These are phyloP conservation scores for Boletus rufocinnamomeus DNA, from an alignment of 768 basidiomycete genomes.

Conservation along the genomic window DNA sequence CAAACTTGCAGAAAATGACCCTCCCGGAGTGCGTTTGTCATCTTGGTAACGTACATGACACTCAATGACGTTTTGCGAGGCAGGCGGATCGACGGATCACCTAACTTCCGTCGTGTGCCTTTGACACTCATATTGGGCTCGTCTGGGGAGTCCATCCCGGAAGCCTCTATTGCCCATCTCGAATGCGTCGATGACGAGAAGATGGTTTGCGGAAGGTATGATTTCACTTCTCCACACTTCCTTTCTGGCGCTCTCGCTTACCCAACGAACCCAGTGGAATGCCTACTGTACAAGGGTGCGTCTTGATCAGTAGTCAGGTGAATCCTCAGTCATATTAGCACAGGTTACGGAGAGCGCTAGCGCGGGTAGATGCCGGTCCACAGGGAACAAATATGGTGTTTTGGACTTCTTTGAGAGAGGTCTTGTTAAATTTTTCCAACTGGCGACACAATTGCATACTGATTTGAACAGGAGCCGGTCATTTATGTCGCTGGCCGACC, in stretches of 20 bases:
- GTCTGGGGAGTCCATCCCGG: constrained; percentile 30
- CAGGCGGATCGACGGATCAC: constrained; percentile 89
- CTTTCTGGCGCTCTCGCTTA: constrained; percentile 26
- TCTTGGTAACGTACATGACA: background rate
- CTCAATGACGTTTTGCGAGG: constrained; percentile 4
- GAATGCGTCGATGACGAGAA: constrained; percentile 46
- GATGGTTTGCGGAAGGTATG: constrained; percentile 78
- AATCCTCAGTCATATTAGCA: constrained; percentile 3
- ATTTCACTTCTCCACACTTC: background rate
- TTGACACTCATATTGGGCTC: constrained; percentile 48
- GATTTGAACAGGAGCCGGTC: constrained; percentile 74
- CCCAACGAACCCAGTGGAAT: constrained; percentile 65
- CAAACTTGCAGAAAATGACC: constrained; percentile 93
- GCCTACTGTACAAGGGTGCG: constrained; percentile 83
- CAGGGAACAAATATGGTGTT: constrained; percentile 73
- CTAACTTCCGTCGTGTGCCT: constrained; percentile 87
- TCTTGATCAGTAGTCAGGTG: background rate
- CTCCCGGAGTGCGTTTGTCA: constrained; percentile 73
- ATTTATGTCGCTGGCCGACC: constrained; percentile 85
- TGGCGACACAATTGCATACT: background rate
- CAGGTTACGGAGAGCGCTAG: constrained; percentile 77
- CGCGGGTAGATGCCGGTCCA: constrained; percentile 77
- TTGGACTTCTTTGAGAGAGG: constrained; percentile 97
- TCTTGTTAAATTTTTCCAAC: constrained; percentile 29
- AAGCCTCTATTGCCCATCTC: constrained; percentile 37